phyloP scores from a whole-genome alignment of 2,329 filamentous ascomycete genomes.

The Penicillium sp. region DNA sequence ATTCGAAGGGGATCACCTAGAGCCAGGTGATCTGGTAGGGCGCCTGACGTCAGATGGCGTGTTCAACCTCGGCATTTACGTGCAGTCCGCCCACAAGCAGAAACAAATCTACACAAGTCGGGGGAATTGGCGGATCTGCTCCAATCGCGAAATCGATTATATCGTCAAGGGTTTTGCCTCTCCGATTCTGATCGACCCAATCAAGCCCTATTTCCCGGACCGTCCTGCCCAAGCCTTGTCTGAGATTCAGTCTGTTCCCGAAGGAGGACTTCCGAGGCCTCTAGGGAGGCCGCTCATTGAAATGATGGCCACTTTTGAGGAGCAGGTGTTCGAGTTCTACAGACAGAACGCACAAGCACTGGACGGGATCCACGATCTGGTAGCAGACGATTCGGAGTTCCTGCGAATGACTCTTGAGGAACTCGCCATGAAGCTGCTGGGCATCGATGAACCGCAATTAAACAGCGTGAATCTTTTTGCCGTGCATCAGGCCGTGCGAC shows the following conservation, averaged over 20 bases:
- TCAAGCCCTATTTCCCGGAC: slow-evolving; percentile 56
- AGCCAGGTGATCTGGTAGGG: slow-evolving; percentile 46
- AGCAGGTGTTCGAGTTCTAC: slow-evolving; percentile 38
- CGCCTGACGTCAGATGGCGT: slow-evolving; percentile 32
- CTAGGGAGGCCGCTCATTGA: slow-evolving; percentile 39
- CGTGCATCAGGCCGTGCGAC: slow-evolving; percentile 38
- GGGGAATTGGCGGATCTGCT: slow-evolving; percentile 47
- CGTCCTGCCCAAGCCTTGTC: slow-evolving; percentile 26
- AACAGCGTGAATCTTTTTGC: slow-evolving; percentile 37
- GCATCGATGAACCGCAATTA: slow-evolving; percentile 32
- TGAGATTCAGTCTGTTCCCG: slow-evolving; percentile 39
- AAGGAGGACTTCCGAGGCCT: slow-evolving; percentile 46
- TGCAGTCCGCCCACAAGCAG: slow-evolving; percentile 44
- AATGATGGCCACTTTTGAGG: slow-evolving; percentile 38
- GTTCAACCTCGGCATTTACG: slow-evolving; percentile 42
- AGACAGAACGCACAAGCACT: slow-evolving; percentile 35
- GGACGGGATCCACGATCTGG: slow-evolving; percentile 41
- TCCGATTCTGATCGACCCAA: slow-evolving; percentile 46
- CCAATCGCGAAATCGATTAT: slow-evolving; percentile 47
- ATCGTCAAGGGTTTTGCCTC: slow-evolving; percentile 53
- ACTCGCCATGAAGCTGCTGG: slow-evolving; percentile 39
- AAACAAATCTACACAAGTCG: slow-evolving; percentile 47
- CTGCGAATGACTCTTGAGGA: slow-evolving; percentile 40
- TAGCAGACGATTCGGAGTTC: slow-evolving; percentile 42
- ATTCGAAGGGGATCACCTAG: slow-evolving; percentile 40